These are phyloP conservation scores for Rhizopogon vulgaris DNA, from an alignment of 768 basidiomycete species.

Conservation along the genomic window DNA sequence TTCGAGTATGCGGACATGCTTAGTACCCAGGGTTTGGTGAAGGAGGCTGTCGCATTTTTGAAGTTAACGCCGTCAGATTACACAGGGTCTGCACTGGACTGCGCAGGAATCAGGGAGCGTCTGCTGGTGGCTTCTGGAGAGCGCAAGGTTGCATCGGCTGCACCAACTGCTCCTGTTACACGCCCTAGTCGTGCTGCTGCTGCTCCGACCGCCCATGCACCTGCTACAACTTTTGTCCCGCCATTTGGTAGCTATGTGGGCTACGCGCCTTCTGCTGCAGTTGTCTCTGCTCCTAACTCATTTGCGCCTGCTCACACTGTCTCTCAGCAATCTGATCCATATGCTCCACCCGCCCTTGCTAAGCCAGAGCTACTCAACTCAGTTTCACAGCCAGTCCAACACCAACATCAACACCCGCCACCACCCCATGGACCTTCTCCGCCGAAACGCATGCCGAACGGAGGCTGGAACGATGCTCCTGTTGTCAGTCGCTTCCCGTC, in stretches of 20 bases:
- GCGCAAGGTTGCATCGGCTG: background rate
- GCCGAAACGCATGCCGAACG: conserved; percentile 59
- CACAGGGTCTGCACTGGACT: conserved; percentile 47
- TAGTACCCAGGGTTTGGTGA: conserved; percentile 82
- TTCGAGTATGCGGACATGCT: conserved; percentile 94
- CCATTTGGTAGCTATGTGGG: background rate
- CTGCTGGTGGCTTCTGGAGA: conserved; percentile 35
- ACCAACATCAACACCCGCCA: conserved; percentile 28
- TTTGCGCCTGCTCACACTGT: conserved; percentile 28
- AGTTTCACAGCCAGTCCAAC: conserved; percentile 36
- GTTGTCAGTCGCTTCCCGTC: conserved; percentile 47
- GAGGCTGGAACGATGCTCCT: conserved; percentile 94
- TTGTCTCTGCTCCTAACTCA: conserved; percentile 16
- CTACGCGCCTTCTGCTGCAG: conserved; percentile 10
- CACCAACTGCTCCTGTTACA: conserved; percentile 13
- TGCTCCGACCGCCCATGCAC: conserved; percentile 23
- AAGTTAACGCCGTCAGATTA: conserved; percentile 77
- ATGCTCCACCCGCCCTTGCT: conserved; percentile 8
- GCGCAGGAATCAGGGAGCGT: conserved; percentile 40
- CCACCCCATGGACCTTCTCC: conserved; percentile 42
- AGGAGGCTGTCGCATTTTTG: conserved; percentile 76
- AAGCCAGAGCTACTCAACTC: conserved; percentile 15
- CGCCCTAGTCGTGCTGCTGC: conserved; percentile 19
- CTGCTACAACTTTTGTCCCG: conserved; percentile 7
- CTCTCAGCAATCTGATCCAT: conserved; percentile 5